Percentiles rank a stretch among this genome's conserved stretches.
These are phyloP conservation scores for Barbatosphaeria neglecta DNA, from an alignment of 495 filamentous ascomycete genomes.

Conservation along the genomic window DNA sequence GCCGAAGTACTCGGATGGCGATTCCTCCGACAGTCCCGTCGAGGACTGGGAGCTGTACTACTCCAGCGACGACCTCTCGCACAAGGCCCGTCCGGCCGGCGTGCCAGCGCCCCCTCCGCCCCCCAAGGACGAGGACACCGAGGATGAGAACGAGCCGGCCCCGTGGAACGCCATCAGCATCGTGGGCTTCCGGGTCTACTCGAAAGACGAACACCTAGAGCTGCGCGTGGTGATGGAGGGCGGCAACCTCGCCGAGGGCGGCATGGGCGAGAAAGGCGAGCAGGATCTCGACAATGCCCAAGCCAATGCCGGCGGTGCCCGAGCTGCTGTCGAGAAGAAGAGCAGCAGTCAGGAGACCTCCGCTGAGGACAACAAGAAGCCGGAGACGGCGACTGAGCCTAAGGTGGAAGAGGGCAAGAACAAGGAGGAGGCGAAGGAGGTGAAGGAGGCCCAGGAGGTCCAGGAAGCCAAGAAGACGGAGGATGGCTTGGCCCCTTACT, in stretches of 20 bases:
- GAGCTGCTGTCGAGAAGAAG: constrained; percentile 21
- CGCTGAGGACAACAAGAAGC: constrained; percentile 14
- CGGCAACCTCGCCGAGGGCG: constrained; percentile 33
- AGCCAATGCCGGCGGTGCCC: constrained; percentile 35
- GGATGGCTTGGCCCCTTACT: neutral
- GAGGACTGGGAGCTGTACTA: constrained; percentile 41
- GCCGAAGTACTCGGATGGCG: constrained; percentile 26
- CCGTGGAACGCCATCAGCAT: constrained; percentile 42
- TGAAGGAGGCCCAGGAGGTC: constrained; percentile 3
- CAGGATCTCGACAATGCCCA: constrained; percentile 38
- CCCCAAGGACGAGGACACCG: constrained; percentile 24
- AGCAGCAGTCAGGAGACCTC: constrained; percentile 13
- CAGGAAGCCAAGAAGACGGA: neutral
- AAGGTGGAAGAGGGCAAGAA: constrained; percentile 8
- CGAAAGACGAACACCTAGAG: constrained; percentile 34
- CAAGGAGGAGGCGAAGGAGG: constrained; percentile 6
- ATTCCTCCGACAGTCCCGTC: constrained; percentile 36
- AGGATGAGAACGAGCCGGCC: constrained; percentile 34
- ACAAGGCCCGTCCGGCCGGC: constrained; percentile 29
- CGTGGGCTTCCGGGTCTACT: constrained; percentile 37
- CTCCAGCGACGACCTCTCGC: constrained; percentile 37
- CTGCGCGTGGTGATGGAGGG: constrained; percentile 37
- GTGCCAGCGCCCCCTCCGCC: constrained; percentile 12
- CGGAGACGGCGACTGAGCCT: constrained; percentile 1
- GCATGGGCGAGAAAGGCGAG: constrained; percentile 39